Percentiles rank a stretch among this genome's conserved stretches.
Conservation (phyloP, 2,329 filamentous ascomycete genomes). For the Pseudocercospora cruenta region DNA sequence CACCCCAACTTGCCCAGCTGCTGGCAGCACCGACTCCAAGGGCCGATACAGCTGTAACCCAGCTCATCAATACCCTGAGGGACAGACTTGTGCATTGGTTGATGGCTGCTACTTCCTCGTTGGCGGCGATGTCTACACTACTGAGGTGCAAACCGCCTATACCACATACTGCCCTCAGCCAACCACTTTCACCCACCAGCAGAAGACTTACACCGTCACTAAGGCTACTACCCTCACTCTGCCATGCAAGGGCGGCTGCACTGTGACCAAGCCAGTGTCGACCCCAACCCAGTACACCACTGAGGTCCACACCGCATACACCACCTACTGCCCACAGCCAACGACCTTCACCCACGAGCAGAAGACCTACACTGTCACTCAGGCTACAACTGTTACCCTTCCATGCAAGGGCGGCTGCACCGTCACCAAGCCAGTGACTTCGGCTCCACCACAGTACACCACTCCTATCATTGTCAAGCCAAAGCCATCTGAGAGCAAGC, state of each 20-base stretch:
- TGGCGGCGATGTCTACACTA: constrained; percentile 12
- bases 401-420: constrained; percentile 22
- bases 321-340: constrained; percentile 72
- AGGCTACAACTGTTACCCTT: constrained; percentile 30
- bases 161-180: constrained; percentile 73
- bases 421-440: constrained; percentile 6
- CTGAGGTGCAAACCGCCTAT: constrained; percentile 60
- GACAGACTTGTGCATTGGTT: constrained; percentile 23
- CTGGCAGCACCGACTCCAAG: constrained; percentile 7
- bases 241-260: constrained; percentile 22
- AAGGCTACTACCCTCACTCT: constrained; percentile 31
- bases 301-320: constrained; percentile 61
- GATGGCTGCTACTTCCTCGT: constrained; percentile 18
- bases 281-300: constrained; percentile 22
- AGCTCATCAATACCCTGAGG: constrained; percentile 27
- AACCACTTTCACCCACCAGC: constrained; percentile 63
- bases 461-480: constrained; percentile 20
- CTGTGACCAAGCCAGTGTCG: constrained; percentile 10
- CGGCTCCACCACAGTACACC: constrained; percentile 19
- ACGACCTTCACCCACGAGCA: constrained; percentile 66
- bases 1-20: constrained; percentile 13
- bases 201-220: constrained; percentile 70
- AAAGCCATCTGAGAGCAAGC: not conserved
- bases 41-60: constrained; percentile 24
- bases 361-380: constrained; percentile 70